These are phyloP conservation scores for Cladophialophora chaetospira DNA, from an alignment of 2,329 filamentous ascomycete genomes.

Conservation along the genomic window DNA sequence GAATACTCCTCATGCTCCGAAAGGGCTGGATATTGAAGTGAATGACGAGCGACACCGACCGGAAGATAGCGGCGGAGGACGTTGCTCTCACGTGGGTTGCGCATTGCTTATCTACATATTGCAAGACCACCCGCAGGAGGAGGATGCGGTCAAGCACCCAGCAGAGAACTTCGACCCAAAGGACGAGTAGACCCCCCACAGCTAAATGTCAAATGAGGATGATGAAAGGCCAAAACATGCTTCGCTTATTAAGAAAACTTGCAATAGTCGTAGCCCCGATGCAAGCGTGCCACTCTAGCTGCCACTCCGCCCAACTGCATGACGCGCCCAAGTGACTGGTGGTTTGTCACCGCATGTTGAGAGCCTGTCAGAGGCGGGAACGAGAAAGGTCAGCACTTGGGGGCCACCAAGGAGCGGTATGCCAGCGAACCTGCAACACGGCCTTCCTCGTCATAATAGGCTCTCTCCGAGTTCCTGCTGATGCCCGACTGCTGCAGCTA, in stretches of 20 bases:
- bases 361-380: slow-evolving; percentile 24
- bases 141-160: slow-evolving; percentile 8
- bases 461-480: slow-evolving; percentile 10
- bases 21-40: slow-evolving; percentile 5
- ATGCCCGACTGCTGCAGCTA: slow-evolving; percentile 7
- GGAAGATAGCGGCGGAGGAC: slow-evolving; percentile 12
- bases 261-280: not conserved
- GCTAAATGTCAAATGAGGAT: slow-evolving; percentile 18
- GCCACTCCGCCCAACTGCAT: not conserved
- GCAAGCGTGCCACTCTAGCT: no score
- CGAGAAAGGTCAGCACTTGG: slow-evolving; percentile 14
- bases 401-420: slow-evolving; percentile 23
- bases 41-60: slow-evolving; percentile 1
- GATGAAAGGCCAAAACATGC: slow-evolving; percentile 8
- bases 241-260: slow-evolving; percentile 5
- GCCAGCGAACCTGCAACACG: slow-evolving; percentile 3
- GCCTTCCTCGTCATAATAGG: slow-evolving; percentile 4
- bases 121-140: not conserved
- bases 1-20: no score
- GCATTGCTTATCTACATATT: slow-evolving; percentile 12
- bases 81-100: not conserved
- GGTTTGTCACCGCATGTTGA: slow-evolving; percentile 28
- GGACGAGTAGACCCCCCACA: slow-evolving; percentile 22
- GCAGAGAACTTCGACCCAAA: slow-evolving; percentile 15
- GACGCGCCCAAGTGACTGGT: slow-evolving; percentile 1